Base-by-base conservation (phyloP, 2,329 filamentous ascomycete genomes). In the Penicillium hesseltinei region DNA sequence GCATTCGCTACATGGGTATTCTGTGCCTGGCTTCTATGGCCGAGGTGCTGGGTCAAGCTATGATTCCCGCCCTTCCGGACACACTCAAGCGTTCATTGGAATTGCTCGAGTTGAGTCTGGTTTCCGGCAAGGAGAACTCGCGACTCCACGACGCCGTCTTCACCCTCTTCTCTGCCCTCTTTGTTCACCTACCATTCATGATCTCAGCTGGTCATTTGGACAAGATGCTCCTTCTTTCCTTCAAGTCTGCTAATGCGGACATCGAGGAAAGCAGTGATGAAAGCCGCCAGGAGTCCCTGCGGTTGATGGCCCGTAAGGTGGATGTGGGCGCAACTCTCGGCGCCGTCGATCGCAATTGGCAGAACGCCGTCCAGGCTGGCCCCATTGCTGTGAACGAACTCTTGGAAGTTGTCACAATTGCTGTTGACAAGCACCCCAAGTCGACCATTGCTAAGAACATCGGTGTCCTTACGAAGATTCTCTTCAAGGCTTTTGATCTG, bases 171-270 rank as follows among this genome's bases (percentile, higher is more conserved):
- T 88, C 87, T 47, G 84, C 91, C 8, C 80, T 97, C 44, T 84
- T 93, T 13, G 88, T 94, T 64, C 86, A 94, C 66, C 78, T 97
- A 27, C 91, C 93, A 1, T 97, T 90, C 76, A 96, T 97, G 86
- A 81, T 97, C 59, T 91, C 91, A 11, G 85, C 84, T 1, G 81
- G 83, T 5, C 88, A 93, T 65, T 75, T 97, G 11, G 86, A 90
- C 61, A 84, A 83, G 48, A 82, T 96, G 46, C 76, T 97, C 27
- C 77, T 81, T 15, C 81, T 90, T 11, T 92, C 91, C 5, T 89
- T 88, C 71, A 80, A 81, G 48, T 94, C 91, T 46, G 87, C 90
- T 17, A 82, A 82, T 54, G 80, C 83, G 4, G 81, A 79, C 19
- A 74, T 91, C 29, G 82, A 85, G 25, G 79, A 82, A 5, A 83